Evolutionary conservation across 768 basidiomycete genomes (phyloP), one percentile per base, ranked within the genome.

Genomic region (Coprinopsis marcescibilis): DNA sequence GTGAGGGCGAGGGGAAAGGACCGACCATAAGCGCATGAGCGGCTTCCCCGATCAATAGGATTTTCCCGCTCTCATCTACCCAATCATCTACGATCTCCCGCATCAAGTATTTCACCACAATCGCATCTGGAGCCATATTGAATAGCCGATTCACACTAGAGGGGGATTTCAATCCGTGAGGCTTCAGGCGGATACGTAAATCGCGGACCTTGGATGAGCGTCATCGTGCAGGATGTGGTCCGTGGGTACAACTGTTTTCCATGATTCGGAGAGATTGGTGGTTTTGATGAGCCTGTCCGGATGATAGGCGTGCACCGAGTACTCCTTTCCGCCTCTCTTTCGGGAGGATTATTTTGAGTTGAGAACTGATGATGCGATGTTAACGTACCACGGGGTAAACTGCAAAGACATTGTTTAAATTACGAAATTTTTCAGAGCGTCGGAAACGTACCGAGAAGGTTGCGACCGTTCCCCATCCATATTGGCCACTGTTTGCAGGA

Each of bases 21-120:
- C 72, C 46, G 53, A 76, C 77, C 53, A 75, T 63, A 30, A 76
- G 62, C 10, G 77, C 73, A 54, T 81, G 79, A 1, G 76, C 77
- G 0, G 77, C 77, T 35, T 80, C 77, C 34, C 80, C 80, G 20
- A 80, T 62, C 14, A 81, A 57, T 10, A 76, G 54, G 27, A 73
- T 62, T 17, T 66, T 61, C 1, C 76, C 74, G 14, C 63, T 63
- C 5, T 63, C 55, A 55, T 80, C 70, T 1, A 76, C 69, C 79
- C 78, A 79, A 30, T 73, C 71, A 33, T 77, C 71, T 11, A 69
- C 52, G 14, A 63, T 66, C 10, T 60, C 54, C 2, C 62, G 55
- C 19, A 50, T 46, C 50, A 71, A 57, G 26, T 65, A 63, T 46
- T 69, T 70, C 7, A 68, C 67, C 17, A 63, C 65, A 17, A 68